Base-by-base conservation (phyloP, 805 yeast genomes). In the Blastobotrys parvus region DNA sequence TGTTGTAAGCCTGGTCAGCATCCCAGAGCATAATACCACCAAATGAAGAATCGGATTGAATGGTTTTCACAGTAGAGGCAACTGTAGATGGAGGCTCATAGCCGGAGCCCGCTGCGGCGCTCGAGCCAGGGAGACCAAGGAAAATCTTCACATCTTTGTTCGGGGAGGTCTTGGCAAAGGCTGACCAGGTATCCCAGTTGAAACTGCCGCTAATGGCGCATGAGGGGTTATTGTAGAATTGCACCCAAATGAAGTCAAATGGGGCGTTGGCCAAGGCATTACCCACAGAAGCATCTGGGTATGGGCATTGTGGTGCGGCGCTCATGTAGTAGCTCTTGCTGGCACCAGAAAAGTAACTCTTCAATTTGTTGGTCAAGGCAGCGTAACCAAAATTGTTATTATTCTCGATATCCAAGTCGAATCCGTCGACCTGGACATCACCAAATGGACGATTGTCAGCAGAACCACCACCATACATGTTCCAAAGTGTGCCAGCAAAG, bases 21-120 rank as follows among this genome's bases (percentile, higher is more conserved):
- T 87, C 95, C 95, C 95, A 86, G 48, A 85, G 63, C 70, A 80
- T 75, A 51, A 86, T 74, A 25, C 84, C 80, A 16, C 80, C 78
- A 48, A 86, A 72, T 2, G 68, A 31, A 11, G 10, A 8, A 11
- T 25, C 7, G 7, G 7, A 8, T 8, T 11, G 29, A 8, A 25
- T 7, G 7, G 7, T 11, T 25, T 11, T 7, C n/a, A 50, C 52
- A 7, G 10, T 58, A 66, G 62, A 35, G 67, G 65, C 50, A 69
- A 71, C n/a, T 38, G 49, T 70, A 67, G 48, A 13, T 19, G 27
- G 8, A 16, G 39, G 25, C 3, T 18, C 16, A 51, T 75, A 82
- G 15, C 88, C 88, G 11, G 70, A 57, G 1, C 70, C 67, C 3
- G 86, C 82, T 38, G 81, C 75, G 31, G 67, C 38, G 17, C 65